Base-by-base conservation (phyloP, 129 eudicot genomes). In the Mikania micrantha region DNA sequence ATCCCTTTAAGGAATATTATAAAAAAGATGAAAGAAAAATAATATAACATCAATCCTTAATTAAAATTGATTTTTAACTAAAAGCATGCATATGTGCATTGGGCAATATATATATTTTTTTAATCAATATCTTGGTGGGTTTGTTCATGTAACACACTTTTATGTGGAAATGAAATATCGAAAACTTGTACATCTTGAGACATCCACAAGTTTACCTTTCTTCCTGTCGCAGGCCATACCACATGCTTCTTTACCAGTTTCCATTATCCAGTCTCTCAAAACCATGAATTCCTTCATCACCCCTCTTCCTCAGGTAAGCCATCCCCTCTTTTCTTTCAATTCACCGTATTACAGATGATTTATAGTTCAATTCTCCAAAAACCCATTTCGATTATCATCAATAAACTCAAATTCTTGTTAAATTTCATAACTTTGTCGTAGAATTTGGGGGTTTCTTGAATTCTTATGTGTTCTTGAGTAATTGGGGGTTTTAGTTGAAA, bases 281-380 rank as follows among this genome's bases (percentile, higher is more conserved):
- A 53, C 59, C 35, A 65, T 57, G 72, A 74, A 7, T 19, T 64
- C 72, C 52, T 56, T 64, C 63, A 16, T 24, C 36, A 21, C 72
- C 10, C 32, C 74, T n/a, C 35, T 53, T 50, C 36, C 15, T 40
- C 74, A 24, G 70, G 86, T 82, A 65, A 82, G 83, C 60, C 62
- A 35, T 78, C 31, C 39, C 60, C 22, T 66, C 82, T 32, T 62
- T 11, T 4, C 34, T 38, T 22, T 48, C 57, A 49, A 6, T 78
- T 65, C 48, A 2, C 17, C 65, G 4, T 13, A 21, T 69, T 45
- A 1, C 16, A 25, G n/a, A 60, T 39, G 63, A 63, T 5, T 52
- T 10, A 40, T 64, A 10, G 6, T 34, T 40, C 19, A 63, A 17
- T 76, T 69, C 59, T 10, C 20, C 19, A n/a, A 7, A 56, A 42